phyloP scores from a whole-genome alignment of 2,329 filamentous ascomycete species.

The Ophiostoma himal-ulmi region DNA sequence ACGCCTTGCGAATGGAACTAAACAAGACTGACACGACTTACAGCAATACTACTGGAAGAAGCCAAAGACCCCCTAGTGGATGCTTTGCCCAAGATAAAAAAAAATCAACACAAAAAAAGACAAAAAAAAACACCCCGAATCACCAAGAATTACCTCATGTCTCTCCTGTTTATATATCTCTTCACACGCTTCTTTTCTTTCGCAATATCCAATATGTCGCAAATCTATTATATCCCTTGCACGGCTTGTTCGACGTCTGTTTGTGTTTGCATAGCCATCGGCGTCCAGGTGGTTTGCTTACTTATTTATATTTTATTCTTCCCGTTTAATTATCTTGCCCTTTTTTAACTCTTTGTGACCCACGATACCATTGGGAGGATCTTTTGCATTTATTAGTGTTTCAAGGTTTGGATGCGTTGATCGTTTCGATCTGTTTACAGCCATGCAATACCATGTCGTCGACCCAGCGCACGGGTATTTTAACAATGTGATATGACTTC shows the following conservation, averaged over 20 bases:
- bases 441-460: too few species aligned
- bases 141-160: neutral
- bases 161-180: neutral
- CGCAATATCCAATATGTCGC: neutral
- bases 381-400: neutral
- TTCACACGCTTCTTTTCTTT: neutral
- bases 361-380: neutral
- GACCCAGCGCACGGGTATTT: too few species aligned
- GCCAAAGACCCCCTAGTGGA: slow-evolving; percentile 18
- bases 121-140: neutral
- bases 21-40: slow-evolving; percentile 11
- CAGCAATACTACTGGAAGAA: slow-evolving; percentile 24
- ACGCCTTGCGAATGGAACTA: neutral
- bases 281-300: slow-evolving; percentile 5
- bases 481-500: too few species aligned
- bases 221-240: slow-evolving; percentile 7
- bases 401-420: neutral
- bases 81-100: neutral
- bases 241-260: neutral
- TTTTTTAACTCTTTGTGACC: neutral
- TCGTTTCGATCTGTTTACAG: neutral
- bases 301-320: neutral
- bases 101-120: neutral
- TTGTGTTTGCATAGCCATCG: slow-evolving; percentile 11
- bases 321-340: neutral